phyloP scores from a whole-genome alignment of 208 protist species.

The Jaenimonas drosophilae region DNA sequence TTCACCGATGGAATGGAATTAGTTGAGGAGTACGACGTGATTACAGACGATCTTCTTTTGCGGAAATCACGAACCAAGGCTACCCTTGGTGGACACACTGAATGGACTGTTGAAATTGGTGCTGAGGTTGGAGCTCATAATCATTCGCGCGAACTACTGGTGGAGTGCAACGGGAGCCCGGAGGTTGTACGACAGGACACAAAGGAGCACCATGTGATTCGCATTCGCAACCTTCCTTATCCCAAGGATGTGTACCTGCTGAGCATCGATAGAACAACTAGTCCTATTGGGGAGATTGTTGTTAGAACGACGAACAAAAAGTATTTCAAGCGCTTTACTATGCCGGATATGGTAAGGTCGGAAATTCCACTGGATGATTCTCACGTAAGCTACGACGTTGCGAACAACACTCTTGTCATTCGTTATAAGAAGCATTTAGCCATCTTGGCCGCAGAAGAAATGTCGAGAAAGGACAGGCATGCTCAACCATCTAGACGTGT shows the following conservation, averaged over 20 bases:
- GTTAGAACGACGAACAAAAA: constrained; percentile 94
- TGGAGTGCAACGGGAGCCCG: constrained; percentile 62
- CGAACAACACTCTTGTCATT: constrained; percentile 90
- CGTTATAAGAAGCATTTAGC: constrained; percentile 85
- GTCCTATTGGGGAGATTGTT: constrained; percentile 70
- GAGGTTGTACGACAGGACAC: constrained; percentile 83
- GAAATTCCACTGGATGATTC: constrained; percentile 42
- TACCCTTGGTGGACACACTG: constrained; percentile 59
- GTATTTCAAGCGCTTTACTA: constrained; percentile 89
- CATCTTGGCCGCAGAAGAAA: constrained; percentile 58
- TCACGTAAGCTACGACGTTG: constrained; percentile 71
- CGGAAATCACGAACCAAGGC: constrained; percentile 70
- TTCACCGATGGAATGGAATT: constrained; percentile 85
- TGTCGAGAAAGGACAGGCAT: constrained; percentile 64
- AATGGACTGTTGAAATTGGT: constrained; percentile 89
- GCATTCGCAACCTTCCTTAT: constrained; percentile 91
- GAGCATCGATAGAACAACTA: constrained; percentile 45
- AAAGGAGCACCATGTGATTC: constrained; percentile 70
- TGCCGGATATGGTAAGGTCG: constrained; percentile 73
- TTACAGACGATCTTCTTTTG: constrained; percentile 87
- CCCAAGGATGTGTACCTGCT: constrained; percentile 75
- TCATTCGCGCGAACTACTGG: constrained; percentile 57
- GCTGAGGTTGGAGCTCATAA: constrained; percentile 31
- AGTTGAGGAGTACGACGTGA: constrained; percentile 91
- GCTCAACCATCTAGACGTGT: constrained; percentile 56